A percentile compares a stretch with the other conserved stretches of the same genome.
Conservation (phyloP, 2,329 filamentous ascomycete genomes). For the Pleomassaria siparia region DNA sequence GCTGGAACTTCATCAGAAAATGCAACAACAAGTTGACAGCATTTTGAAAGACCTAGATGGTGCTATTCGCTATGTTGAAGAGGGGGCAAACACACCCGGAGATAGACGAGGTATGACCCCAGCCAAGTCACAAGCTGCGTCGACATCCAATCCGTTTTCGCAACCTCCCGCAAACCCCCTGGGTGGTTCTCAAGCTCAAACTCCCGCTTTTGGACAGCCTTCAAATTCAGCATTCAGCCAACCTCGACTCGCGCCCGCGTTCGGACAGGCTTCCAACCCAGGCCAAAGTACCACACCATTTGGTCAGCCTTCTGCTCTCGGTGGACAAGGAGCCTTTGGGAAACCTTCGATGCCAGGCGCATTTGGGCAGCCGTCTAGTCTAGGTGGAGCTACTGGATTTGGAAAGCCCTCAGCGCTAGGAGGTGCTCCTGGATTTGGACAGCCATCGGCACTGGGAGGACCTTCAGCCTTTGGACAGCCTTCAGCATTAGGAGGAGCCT, state of each 20-base stretch:
- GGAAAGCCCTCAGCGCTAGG: conserved; percentile 31
- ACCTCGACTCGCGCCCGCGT: conserved; percentile 16
- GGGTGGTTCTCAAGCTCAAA: conserved; percentile 24
- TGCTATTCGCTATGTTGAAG: conserved; percentile 52
- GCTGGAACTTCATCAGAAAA: conserved; percentile 61
- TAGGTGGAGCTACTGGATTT: conserved; percentile 17
- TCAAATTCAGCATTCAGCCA: conserved; percentile 33
- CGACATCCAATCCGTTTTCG: conserved; percentile 27
- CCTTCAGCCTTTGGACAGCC: conserved; percentile 24
- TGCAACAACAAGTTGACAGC: conserved; percentile 70
- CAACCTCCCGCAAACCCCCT: conserved; percentile 30
- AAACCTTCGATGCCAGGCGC: no score
- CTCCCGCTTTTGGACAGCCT: conserved; percentile 35
- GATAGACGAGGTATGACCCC: conserved; percentile 37
- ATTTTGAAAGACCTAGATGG: conserved; percentile 69
- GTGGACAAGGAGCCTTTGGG: conserved; percentile 36
- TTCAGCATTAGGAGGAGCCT: conserved; percentile 13
- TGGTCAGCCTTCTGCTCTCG: conserved; percentile 39
- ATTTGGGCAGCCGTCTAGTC: conserved; percentile 44
- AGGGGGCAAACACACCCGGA: conserved; percentile 36
- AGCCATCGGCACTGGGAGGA: conserved; percentile 15
- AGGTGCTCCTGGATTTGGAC: conserved; percentile 22
- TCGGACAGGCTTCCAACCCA: conserved; percentile 38
- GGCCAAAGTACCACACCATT: conserved; percentile 39
- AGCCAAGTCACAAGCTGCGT: conserved; percentile 19